These are phyloP conservation scores for Penicillium longicatenatum DNA, from an alignment of 495 filamentous ascomycete genomes.

Conservation along the genomic window DNA sequence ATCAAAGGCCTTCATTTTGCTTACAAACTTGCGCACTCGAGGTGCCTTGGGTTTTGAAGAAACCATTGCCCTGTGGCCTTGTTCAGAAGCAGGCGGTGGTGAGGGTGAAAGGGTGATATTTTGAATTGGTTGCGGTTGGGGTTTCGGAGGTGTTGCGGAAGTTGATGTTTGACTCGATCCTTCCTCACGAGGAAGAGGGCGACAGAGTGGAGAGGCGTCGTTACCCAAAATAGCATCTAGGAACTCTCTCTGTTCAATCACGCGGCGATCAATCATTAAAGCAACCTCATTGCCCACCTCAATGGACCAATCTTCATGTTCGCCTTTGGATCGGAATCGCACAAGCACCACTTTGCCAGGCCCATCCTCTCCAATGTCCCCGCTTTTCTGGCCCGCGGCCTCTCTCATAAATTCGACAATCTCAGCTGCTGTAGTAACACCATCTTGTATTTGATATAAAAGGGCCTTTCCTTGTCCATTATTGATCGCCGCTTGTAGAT, in stretches of 20 bases:
- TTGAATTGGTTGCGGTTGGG: not conserved
- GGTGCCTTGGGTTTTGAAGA: conserved; percentile 25
- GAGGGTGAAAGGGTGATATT: not conserved
- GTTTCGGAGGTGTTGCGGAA: not conserved
- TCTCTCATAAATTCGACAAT: conserved; percentile 76
- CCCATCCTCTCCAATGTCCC: conserved; percentile 61
- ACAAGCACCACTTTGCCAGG: conserved; percentile 78
- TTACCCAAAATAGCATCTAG: conserved; percentile 83
- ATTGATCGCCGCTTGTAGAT: conserved; percentile 69
- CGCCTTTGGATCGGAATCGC: conserved; percentile 65
- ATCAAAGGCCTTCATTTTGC: conserved; percentile 76
- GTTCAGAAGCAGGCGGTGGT: conserved; percentile 14
- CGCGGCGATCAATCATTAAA: conserved; percentile 69
- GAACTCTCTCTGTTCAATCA: conserved; percentile 90
- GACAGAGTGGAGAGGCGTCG: conserved; percentile 69
- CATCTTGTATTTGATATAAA: conserved; percentile 59
- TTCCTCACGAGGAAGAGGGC: conserved; percentile 54
- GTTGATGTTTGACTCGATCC: conserved; percentile 18
- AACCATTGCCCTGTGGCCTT: conserved; percentile 12
- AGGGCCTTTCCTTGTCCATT: conserved; percentile 83
- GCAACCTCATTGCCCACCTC: conserved; percentile 68
- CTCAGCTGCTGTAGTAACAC: conserved; percentile 71
- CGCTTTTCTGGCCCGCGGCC: conserved; percentile 70
- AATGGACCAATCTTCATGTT: conserved; percentile 67
- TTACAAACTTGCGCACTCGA: conserved; percentile 44